Evolutionary conservation across 2,329 filamentous ascomycete genomes (phyloP).

Genomic region (Eurotiales sp.): DNA sequence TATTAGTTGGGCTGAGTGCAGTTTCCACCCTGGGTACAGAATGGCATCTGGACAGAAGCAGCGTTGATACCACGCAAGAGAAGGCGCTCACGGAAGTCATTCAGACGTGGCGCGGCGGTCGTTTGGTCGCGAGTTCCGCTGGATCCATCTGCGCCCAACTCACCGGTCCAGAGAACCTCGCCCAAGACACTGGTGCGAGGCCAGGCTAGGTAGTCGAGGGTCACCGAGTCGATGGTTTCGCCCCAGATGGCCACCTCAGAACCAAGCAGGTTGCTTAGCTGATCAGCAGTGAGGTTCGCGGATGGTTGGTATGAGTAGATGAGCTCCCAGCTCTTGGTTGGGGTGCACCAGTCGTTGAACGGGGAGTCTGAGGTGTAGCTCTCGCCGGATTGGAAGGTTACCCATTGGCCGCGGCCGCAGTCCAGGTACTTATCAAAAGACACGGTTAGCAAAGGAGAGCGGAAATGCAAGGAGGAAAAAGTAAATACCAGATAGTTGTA

Average conservation of each 20-base stretch:
- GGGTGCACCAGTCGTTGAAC: not conserved
- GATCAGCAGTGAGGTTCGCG: not conserved
- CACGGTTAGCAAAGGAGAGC: not conserved
- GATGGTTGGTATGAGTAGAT: not conserved
- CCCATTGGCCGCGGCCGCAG: not conserved
- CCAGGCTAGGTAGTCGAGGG: not conserved
- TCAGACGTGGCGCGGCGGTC: not conserved
- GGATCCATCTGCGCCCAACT: not conserved
- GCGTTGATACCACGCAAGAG: not conserved
- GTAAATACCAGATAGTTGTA: not conserved
- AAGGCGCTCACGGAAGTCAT: not conserved
- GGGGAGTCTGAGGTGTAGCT: not conserved
- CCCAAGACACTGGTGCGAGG: not conserved
- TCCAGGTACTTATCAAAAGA: not conserved
- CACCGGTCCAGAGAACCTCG: not conserved
- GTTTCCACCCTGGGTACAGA: not conserved
- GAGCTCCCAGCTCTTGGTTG: not conserved
- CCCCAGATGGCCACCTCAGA: not conserved
- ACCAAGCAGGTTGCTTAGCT: not conserved
- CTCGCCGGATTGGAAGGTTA: not conserved
- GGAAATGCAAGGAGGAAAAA: not conserved
- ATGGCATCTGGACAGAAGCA: not conserved
- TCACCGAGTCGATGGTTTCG: not conserved
- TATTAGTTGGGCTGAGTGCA: not conserved
- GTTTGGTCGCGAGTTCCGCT: not conserved